These are phyloP conservation scores for Arthrobotrys iridis DNA, from an alignment of 2,329 filamentous ascomycete species.

Conservation along the genomic window DNA sequence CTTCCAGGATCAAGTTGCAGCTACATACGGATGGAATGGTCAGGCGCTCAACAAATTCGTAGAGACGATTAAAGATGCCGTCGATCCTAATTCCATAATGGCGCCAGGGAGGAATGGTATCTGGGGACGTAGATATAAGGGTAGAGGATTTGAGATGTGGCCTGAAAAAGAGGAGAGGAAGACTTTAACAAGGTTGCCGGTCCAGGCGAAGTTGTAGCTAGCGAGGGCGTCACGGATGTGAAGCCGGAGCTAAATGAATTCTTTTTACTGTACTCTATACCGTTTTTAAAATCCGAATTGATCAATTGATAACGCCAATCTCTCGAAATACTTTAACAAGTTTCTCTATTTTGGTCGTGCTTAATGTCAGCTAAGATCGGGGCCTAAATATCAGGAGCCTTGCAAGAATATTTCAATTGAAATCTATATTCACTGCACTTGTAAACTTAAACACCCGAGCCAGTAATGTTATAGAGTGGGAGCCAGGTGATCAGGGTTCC, in stretches of 20 bases:
- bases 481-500: too few species aligned
- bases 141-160: constrained; percentile 60
- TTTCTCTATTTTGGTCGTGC: too few species aligned
- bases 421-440: too few species aligned
- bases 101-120: constrained; percentile 65
- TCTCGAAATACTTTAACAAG: too few species aligned
- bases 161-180: constrained; percentile 2
- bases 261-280: not conserved
- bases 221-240: not conserved
- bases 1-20: constrained; percentile 64
- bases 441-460: too few species aligned
- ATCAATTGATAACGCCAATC: too few species aligned
- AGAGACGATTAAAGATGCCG: constrained; percentile 64
- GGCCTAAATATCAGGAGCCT: too few species aligned
- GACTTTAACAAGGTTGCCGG: not conserved
- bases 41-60: constrained; percentile 63
- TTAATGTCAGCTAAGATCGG: too few species aligned
- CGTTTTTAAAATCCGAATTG: too few species aligned
- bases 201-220: not conserved
- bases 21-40: constrained; percentile 63
- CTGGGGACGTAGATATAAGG: constrained; percentile 61
- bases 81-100: constrained; percentile 66
- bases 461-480: too few species aligned
- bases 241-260: not conserved
- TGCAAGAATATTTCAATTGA: too few species aligned